A percentile compares a stretch with the other conserved stretches of the same genome.
Evolutionary conservation across 2,329 filamentous ascomycete genomes (phyloP).

Genomic region (Verticillium tricorpus): DNA sequence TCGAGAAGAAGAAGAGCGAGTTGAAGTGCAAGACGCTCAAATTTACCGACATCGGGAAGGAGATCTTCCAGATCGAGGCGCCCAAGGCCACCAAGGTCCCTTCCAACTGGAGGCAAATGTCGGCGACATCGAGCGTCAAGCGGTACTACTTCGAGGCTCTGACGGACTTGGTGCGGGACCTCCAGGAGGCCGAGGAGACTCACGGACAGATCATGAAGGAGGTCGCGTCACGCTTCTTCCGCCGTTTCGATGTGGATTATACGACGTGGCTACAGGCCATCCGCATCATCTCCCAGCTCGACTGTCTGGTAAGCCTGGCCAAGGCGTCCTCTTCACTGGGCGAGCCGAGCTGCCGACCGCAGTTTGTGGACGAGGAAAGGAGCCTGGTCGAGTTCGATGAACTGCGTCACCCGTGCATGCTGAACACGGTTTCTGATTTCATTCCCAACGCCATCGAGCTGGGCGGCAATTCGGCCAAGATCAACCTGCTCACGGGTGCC

Average conservation of each 20-base stretch:
- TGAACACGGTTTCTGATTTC: constrained; percentile 84
- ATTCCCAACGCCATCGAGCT: constrained; percentile 93
- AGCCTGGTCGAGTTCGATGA: constrained; percentile 90
- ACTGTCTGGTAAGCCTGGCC: constrained; percentile 90
- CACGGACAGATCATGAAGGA: constrained; percentile 89
- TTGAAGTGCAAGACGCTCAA: constrained; percentile 70
- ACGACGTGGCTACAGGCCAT: constrained; percentile 83
- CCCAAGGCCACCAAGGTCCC: constrained; percentile 84
- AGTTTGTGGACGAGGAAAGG: constrained; percentile 80
- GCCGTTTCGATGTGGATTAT: constrained; percentile 84
- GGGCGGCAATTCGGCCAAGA: constrained; percentile 75
- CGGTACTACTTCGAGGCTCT: constrained; percentile 90
- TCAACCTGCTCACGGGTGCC: constrained; percentile 88
- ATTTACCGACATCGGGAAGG: constrained; percentile 86
- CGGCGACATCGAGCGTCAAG: constrained; percentile 82
- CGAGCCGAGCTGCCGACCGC: constrained; percentile 80
- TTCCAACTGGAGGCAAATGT: constrained; percentile 92
- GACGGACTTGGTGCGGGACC: constrained; percentile 72
- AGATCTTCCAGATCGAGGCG: constrained; percentile 92
- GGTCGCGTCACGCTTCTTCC: constrained; percentile 77
- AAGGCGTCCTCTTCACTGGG: constrained; percentile 82
- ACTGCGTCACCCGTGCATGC: constrained; percentile 91
- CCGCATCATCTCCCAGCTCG: constrained; percentile 83
- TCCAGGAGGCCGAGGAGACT: constrained; percentile 92
- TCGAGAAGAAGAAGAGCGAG: constrained; percentile 67